Evolutionary conservation across 805 yeast species (phyloP).

Genomic region (Saturnispora halmiae): DNA sequence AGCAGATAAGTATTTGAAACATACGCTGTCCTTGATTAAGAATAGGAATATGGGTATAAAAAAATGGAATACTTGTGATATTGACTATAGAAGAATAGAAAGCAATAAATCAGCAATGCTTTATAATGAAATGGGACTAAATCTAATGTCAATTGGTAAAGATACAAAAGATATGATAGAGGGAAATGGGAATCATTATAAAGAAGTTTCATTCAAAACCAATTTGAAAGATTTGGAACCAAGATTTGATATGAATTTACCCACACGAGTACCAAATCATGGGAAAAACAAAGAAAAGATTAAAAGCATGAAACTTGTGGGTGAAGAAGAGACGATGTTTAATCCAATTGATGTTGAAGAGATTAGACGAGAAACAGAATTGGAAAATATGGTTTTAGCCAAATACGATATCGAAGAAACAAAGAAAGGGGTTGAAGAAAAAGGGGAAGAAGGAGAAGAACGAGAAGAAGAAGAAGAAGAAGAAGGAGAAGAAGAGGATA

Average conservation of each 20-base stretch:
- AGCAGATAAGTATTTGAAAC: conserved; percentile 10
- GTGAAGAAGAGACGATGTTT: background rate
- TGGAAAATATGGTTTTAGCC: conserved; percentile 10
- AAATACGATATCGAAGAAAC: background rate
- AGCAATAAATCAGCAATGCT: background rate
- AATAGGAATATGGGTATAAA: background rate
- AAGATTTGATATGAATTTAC: background rate
- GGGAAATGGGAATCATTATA: background rate
- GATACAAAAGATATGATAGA: conserved; percentile 1
- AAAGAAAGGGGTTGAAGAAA: too few species aligned
- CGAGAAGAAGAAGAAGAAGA: conserved; percentile 4
- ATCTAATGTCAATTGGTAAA: background rate
- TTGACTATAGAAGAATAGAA: background rate
- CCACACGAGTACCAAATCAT: background rate
- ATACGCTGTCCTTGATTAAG: conserved; percentile 8
- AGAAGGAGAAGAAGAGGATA: conserved; percentile 7
- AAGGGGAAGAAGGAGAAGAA: too few species aligned
- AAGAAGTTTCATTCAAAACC: background rate
- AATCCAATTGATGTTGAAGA: conserved; percentile 11
- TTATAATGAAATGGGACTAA: conserved; percentile 9
- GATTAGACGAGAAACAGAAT: conserved; percentile 9
- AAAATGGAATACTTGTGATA: conserved; percentile 9
- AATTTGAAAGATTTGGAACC: background rate
- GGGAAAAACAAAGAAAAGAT: background rate
- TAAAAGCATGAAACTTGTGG: background rate